Conservation (phyloP, 164 flowering plant species). For the Protea cynaroides region DNA sequence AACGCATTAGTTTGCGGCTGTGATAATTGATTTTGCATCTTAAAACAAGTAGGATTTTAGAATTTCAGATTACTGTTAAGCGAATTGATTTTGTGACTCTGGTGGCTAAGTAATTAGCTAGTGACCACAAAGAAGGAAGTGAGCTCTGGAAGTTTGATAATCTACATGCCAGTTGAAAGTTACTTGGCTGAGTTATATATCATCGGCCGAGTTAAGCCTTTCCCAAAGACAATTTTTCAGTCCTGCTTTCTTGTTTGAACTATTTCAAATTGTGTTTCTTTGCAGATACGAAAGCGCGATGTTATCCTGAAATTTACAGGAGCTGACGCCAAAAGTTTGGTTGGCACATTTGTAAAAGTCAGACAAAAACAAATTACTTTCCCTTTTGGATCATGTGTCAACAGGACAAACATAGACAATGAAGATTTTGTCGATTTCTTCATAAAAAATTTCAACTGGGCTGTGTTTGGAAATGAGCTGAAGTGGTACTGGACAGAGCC, state of each 20-base stretch:
- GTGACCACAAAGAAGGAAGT: too few species aligned
- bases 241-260: neutral
- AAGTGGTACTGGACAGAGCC: slow-evolving; percentile 94
- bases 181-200: too few species aligned
- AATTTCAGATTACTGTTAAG: too few species aligned
- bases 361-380: slow-evolving; percentile 72
- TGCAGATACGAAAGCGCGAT: slow-evolving; percentile 89
- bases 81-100: too few species aligned
- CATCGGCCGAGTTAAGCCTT: too few species aligned
- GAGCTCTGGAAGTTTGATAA: too few species aligned
- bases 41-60: too few species aligned
- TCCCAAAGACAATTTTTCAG: too few species aligned
- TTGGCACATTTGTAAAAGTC: slow-evolving; percentile 53
- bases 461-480: slow-evolving; percentile 69
- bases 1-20: neutral
- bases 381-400: slow-evolving; percentile 77
- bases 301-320: slow-evolving; percentile 65
- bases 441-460: slow-evolving; percentile 58
- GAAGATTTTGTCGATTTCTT: slow-evolving; percentile 66
- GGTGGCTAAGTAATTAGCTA: too few species aligned
- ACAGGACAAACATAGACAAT: slow-evolving; percentile 75
- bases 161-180: too few species aligned
- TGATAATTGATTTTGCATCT: too few species aligned
- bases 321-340: slow-evolving; percentile 19
- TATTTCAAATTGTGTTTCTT: neutral